Base-by-base conservation (phyloP, 768 basidiomycete genomes). In the Clathrus columnatus region DNA sequence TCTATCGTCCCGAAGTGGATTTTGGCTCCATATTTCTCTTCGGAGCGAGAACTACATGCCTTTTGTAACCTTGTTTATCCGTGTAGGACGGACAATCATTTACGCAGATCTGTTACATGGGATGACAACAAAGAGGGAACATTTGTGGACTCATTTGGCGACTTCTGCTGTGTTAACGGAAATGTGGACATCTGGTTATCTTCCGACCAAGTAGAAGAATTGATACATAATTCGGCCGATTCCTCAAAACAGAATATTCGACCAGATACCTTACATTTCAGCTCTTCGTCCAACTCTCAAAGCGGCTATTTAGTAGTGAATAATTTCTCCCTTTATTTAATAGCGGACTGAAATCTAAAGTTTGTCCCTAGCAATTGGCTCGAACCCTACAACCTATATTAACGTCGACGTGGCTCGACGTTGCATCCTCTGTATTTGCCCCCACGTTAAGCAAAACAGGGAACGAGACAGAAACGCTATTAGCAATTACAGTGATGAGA, bases 341-440 rank as follows among this genome's bases (percentile, higher is more conserved):
- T 28, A 51, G 16, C 20, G 17, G 23, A 11, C 16, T 17, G n/a
- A 10, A 21, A 27, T 21, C 3, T 21, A 28, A n/a, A n/a, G 41
- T 18, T 26, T 27, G n/a, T 26, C n/a, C 7, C 23, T 58, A 73
- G 71, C 58, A 62, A 66, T 72, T 96, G 24, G 81, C 86, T 55
- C 76, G 78, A 51, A 79, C 83, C 14, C 69, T 98, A n/a, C 81
- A 92, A 61, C 76, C 91, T 2, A 83, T 84, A 8, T 72, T 97
- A 10, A 71, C 91, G 1, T 84, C 91, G 20, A 84, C 87, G 1
- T 90, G 91, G 69, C 79, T 98, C 20, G 94, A 98, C 66, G 81
- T 82, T 60, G 90, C 91, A 4, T 90, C 94, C 1, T 65, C 79
- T 14, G 87, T 87, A 1, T 94, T 95, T 30, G 43, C 17, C 69